Evolutionary conservation across 1,139 yeast genomes (phyloP).

Genomic region (Suhomyces atakaporum): DNA sequence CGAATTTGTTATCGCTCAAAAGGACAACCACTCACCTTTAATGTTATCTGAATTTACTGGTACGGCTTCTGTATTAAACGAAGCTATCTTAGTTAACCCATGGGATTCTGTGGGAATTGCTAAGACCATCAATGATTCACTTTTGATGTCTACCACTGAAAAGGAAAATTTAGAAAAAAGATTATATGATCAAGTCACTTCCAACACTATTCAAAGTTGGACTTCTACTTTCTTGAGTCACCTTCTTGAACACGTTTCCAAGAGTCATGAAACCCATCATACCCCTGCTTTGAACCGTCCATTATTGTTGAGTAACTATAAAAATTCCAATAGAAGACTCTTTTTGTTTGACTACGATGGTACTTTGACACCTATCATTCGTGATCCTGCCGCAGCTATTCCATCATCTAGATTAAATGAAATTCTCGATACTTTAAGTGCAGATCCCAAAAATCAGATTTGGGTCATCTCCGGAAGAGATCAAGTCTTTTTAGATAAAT

Average conservation of each 20-base stretch:
- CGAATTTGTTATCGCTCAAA: constrained; percentile 89
- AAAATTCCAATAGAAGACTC: constrained; percentile 63
- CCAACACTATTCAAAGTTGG: constrained; percentile 83
- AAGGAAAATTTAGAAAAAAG: constrained; percentile 48
- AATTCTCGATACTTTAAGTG: constrained; percentile 60
- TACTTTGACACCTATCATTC: constrained; percentile 91
- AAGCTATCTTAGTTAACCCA: constrained; percentile 87
- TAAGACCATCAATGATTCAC: constrained; percentile 70
- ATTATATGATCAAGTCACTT: constrained; percentile 63
- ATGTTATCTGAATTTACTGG: constrained; percentile 93
- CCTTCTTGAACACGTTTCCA: constrained; percentile 52
- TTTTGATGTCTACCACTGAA: constrained; percentile 49
- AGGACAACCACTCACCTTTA: constrained; percentile 69
- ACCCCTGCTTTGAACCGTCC: constrained; percentile 90
- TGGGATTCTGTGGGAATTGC: constrained; percentile 97
- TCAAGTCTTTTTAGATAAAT: constrained; percentile 81
- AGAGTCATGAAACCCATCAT: constrained; percentile 50
- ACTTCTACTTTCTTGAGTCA: constrained; percentile 61
- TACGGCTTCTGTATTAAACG: constrained; percentile 75
- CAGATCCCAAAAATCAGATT: constrained; percentile 80
- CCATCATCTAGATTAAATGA: constrained; percentile 75
- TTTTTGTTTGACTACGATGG: constrained; percentile 97
- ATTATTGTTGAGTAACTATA: constrained; percentile 58
- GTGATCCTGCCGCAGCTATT: constrained; percentile 97
- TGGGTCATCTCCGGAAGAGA: constrained; percentile 98